These are phyloP conservation scores for Leccinum obscurum DNA, from an alignment of 768 basidiomycete species.

Conservation along the genomic window DNA sequence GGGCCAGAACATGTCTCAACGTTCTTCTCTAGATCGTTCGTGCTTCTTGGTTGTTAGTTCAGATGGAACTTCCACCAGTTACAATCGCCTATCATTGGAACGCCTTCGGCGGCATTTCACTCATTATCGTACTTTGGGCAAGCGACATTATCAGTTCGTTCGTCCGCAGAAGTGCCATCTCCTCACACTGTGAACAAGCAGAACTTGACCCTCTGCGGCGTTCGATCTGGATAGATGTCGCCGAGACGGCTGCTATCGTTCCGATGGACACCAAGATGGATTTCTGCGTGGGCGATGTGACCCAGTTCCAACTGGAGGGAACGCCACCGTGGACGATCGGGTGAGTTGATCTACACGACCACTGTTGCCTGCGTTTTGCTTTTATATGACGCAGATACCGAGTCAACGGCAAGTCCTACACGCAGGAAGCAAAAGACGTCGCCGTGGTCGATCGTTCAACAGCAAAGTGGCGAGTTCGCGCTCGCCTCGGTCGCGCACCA, in stretches of 20 bases:
- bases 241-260: constrained; percentile 91
- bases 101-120: too few relatives aligned
- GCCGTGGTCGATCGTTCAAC: constrained; percentile 83
- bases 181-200: constrained; percentile 78
- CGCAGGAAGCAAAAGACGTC: constrained; percentile 73
- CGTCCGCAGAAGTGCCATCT: constrained; percentile 17
- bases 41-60: too few relatives aligned
- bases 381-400: constrained; percentile 62
- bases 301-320: constrained; percentile 93
- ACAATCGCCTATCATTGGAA: too few relatives aligned
- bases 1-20: constrained; percentile 16
- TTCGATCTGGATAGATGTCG: constrained; percentile 87
- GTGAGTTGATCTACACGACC: constrained; percentile 40
- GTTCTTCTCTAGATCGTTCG: too few relatives aligned
- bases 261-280: constrained; percentile 78
- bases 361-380: background rate
- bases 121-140: too few relatives aligned
- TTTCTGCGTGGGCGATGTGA: constrained; percentile 86
- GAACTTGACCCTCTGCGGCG: constrained; percentile 58
- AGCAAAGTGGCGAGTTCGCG: constrained; percentile 80
- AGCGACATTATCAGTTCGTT: too few relatives aligned
- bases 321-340: constrained; percentile 90
- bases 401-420: constrained; percentile 71
- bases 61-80: too few relatives aligned
- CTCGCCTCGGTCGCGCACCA: constrained; percentile 89